Evolutionary conservation across 805 yeast species (phyloP).

Genomic region (Lipomyces kockii): DNA sequence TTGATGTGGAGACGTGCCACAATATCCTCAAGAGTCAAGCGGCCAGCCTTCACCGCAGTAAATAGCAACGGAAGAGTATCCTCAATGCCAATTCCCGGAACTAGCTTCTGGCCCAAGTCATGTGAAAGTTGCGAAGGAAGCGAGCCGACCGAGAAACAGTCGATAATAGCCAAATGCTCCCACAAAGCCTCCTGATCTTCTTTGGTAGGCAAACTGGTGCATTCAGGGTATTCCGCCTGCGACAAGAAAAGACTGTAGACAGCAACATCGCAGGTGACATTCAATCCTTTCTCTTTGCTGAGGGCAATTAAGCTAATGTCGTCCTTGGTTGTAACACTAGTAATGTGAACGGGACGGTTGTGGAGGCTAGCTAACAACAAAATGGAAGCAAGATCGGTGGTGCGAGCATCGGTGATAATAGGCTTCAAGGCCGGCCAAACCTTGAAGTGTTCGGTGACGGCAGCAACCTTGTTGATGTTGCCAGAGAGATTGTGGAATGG

Average conservation of each 20-base stretch:
- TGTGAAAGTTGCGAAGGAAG: slow-evolving; percentile 74
- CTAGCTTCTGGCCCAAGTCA: slow-evolving; percentile 62
- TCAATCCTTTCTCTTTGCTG: slow-evolving; percentile 80
- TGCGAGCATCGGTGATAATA: slow-evolving; percentile 87
- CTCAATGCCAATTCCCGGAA: slow-evolving; percentile 75
- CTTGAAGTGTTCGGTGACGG: slow-evolving; percentile 77
- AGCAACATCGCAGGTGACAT: slow-evolving; percentile 88
- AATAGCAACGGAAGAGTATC: slow-evolving; percentile 83
- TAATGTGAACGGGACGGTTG: slow-evolving; percentile 82
- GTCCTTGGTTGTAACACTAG: slow-evolving; percentile 78
- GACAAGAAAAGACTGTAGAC: slow-evolving; percentile 78
- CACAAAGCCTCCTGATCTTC: slow-evolving; percentile 84
- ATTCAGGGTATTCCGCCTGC: slow-evolving; percentile 66
- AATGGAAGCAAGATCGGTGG: slow-evolving; percentile 91
- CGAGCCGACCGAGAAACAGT: slow-evolving; percentile 84
- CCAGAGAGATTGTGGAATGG: slow-evolving; percentile 75
- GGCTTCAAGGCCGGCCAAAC: slow-evolving; percentile 86
- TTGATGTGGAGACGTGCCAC: slow-evolving; percentile 73
- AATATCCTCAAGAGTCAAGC: slow-evolving; percentile 73
- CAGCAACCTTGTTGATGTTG: slow-evolving; percentile 64
- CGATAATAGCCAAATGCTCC: slow-evolving; percentile 72
- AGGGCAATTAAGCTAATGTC: slow-evolving; percentile 83
- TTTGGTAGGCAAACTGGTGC: slow-evolving; percentile 74
- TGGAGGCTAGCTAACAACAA: slow-evolving; percentile 86
- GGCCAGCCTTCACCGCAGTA: slow-evolving; percentile 75